Evolutionary conservation across 495 filamentous ascomycete genomes (phyloP), one percentile per base, ranked within the genome.

Genomic region (Penicillium pulvis): DNA sequence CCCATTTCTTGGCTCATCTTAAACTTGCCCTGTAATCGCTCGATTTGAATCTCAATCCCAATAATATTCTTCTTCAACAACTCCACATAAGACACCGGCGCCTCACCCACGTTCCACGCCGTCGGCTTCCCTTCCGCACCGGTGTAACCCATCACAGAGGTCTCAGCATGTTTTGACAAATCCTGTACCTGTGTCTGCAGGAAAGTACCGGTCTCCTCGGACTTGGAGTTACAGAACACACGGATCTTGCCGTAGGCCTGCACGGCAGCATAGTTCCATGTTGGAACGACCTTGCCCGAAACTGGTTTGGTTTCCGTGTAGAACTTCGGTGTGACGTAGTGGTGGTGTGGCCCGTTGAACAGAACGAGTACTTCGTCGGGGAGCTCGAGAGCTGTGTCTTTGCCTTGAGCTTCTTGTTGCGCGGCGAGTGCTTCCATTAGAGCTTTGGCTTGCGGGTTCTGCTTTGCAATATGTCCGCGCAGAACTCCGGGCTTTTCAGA

Each of bases 271-370:
- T 84, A 84, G 63, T 84, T 80, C 82, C 82, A 85, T 0, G 83
- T 85, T 16, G 81, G 81, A 9, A 84, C 81, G 4, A 84, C 82
- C 56, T 85, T 85, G 17, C 74, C 82, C 0, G 77, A 80, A 3
- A 33, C 61, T 0, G 81, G 82, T 56, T 85, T 86, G 4, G 83
- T 86, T 55, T 81, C 75, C 17, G 66, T 71, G 68, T 83, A 85
- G 69, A 81, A 83, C 51, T 83, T 81, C 2, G 82, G 82, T 11
- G 81, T 85, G 45, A 85, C 75, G 60, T 85, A 85, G 66, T 80
- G 76, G 35, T 83, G 72, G 4, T 69, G 59, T 1, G 73, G 62
- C 0, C 65, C 69, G 12, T 70, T 84, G 70, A 85, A 85, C 9
- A 85, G 68, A n/a, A 86, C 65, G 51, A 81, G 57, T 4, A 69